Conservation (phyloP, 805 yeast genomes). For the Teunomyces gatunensis region DNA sequence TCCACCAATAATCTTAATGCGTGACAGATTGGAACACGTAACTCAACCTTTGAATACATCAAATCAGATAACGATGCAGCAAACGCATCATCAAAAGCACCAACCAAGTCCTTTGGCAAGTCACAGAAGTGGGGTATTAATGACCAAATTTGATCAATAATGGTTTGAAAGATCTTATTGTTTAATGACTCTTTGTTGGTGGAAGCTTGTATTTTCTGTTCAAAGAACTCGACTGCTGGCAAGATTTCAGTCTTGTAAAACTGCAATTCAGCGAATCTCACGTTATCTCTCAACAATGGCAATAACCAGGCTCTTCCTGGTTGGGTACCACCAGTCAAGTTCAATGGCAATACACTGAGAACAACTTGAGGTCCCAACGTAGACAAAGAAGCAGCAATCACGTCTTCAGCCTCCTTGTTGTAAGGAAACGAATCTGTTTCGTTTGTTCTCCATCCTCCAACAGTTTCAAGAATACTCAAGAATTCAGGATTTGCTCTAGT, state of each 20-base stretch:
- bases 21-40: slow-evolving; percentile 82
- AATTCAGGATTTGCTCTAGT: slow-evolving; percentile 70
- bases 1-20: slow-evolving; percentile 76
- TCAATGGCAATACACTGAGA: slow-evolving; percentile 71
- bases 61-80: slow-evolving; percentile 73
- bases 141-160: slow-evolving; percentile 90
- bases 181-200: slow-evolving; percentile 60
- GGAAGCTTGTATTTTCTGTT: slow-evolving; percentile 41
- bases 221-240: slow-evolving; percentile 62
- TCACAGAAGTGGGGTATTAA: slow-evolving; percentile 86
- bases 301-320: slow-evolving; percentile 96
- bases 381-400: slow-evolving; percentile 73
- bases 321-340: slow-evolving; percentile 54
- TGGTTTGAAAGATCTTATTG: slow-evolving; percentile 75
- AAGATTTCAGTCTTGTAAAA: slow-evolving; percentile 62
- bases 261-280: slow-evolving; percentile 64
- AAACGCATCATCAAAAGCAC: slow-evolving; percentile 68
- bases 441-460: slow-evolving; percentile 84
- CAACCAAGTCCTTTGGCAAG: slow-evolving; percentile 69
- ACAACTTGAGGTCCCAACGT: slow-evolving; percentile 87
- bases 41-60: slow-evolving; percentile 69
- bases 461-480: slow-evolving; percentile 59
- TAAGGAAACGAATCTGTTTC: slow-evolving; percentile 67
- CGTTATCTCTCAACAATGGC: slow-evolving; percentile 86
- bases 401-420: slow-evolving; percentile 74